Evolutionary conservation across 1,284 basidiomycete genomes (phyloP).

Genomic region (Agroathelia rolfsii): DNA sequence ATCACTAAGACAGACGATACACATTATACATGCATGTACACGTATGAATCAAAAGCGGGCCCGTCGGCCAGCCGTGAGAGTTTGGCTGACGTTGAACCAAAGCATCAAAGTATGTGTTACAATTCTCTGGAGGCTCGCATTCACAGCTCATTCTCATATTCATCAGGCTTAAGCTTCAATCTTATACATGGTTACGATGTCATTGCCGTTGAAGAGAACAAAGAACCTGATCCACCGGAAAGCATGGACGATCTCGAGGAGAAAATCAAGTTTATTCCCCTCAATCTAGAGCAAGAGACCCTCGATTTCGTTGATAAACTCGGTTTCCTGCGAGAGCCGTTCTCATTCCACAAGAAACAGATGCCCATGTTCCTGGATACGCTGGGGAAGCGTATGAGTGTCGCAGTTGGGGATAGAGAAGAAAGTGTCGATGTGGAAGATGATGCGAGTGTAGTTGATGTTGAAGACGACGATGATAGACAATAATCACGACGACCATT

Average conservation of each 20-base stretch:
- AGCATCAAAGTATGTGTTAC: conserved; percentile 4
- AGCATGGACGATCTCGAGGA: conserved; percentile 32
- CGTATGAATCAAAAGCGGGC: conserved; percentile 19
- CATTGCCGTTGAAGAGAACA: conserved; percentile 14
- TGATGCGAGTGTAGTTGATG: conserved; percentile 13
- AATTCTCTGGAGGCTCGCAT: conserved; percentile 1
- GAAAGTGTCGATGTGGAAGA: conserved; percentile 21
- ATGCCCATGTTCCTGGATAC: conserved; percentile 54
- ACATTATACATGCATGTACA: conserved; percentile 41
- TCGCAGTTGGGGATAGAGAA: conserved; percentile 21
- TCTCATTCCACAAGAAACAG: conserved; percentile 59
- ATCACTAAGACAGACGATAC: conserved; percentile 29
- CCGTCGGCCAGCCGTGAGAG: conserved; percentile 19
- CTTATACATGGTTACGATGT: conserved; percentile 41
- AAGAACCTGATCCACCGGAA: conserved; percentile 19
- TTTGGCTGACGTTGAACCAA: conserved; percentile 21
- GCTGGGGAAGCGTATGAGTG: conserved; percentile 36
- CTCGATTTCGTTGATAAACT: conserved; percentile 42
- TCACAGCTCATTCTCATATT: conserved; percentile 1
- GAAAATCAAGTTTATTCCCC: conserved; percentile 51
- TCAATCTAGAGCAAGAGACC: conserved; percentile 51
- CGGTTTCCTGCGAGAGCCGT: conserved; percentile 50
- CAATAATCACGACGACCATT: background rate
- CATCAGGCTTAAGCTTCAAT: conserved; percentile 49
- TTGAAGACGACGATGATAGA: background rate